phyloP scores from a whole-genome alignment of 257 asterid genomes.

The Leonotis leonurus region DNA sequence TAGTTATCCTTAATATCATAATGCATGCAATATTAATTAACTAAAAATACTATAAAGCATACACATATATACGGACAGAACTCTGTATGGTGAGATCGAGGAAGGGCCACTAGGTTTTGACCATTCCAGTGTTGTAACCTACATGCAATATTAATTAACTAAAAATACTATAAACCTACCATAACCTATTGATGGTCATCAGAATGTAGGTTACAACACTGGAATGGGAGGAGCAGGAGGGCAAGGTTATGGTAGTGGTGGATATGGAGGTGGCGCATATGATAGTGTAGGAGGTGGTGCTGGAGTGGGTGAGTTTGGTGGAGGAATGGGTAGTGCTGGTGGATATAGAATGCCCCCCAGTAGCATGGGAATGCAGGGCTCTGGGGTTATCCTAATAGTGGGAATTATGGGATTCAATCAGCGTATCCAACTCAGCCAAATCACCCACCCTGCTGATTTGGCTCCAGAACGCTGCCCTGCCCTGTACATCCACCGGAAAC shows the following conservation, averaged over 20 bases:
- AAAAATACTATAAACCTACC: conserved; percentile 78
- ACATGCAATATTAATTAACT: no score
- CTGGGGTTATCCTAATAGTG: conserved; percentile 77
- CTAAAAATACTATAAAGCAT: no score
- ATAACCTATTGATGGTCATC: conserved; percentile 77
- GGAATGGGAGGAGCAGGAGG: conserved; percentile 51
- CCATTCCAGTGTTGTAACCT: conserved; percentile 92
- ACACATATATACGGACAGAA: no score
- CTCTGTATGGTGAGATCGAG: conserved; percentile 89
- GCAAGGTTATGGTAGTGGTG: conserved; percentile 49
- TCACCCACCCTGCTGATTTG: conserved; percentile 54
- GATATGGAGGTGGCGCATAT: conserved; percentile 40
- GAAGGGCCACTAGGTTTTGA: conserved; percentile 97
- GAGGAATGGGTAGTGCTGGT: conserved; percentile 41
- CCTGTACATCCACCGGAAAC: no score
- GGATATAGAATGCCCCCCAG: conserved; percentile 70
- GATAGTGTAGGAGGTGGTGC: conserved; percentile 40
- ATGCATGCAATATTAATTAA: no score
- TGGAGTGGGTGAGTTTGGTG: conserved; percentile 44
- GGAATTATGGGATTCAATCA: conserved; percentile 44
- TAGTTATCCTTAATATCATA: no score
- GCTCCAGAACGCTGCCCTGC: no score
- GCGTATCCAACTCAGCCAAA: conserved; percentile 50
- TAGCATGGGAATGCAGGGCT: conserved; percentile 50
- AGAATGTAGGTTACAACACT: conserved; percentile 37